A percentile compares a stretch with the other conserved stretches of the same genome.
Evolutionary conservation across 495 filamentous ascomycete species (phyloP).

Genomic region (Xylaria longipes): DNA sequence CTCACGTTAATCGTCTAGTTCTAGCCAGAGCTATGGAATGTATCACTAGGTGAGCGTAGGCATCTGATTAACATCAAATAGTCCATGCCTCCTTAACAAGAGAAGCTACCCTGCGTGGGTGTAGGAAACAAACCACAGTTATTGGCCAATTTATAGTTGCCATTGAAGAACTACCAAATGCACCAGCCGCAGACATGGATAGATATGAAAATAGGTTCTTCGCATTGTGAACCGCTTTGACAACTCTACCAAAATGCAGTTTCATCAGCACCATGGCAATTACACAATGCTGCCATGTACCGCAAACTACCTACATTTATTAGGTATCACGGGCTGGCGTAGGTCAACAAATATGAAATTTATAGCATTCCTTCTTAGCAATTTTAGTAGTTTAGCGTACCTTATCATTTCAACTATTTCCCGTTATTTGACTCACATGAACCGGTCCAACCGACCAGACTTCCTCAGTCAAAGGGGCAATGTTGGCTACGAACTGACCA

Average conservation of each 20-base stretch:
- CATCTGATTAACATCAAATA: not conserved
- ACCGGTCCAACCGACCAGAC: not conserved
- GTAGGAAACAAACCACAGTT: too few relatives aligned
- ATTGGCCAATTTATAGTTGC: too few relatives aligned
- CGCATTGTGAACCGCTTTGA: too few relatives aligned
- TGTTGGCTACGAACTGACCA: not conserved
- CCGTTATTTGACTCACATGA: not conserved
- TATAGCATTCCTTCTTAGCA: not conserved
- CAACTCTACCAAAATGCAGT: not conserved
- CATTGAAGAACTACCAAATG: too few relatives aligned
- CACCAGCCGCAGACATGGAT: too few relatives aligned
- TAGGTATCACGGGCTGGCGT: not conserved
- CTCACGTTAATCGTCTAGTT: not conserved
- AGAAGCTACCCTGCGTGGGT: not conserved
- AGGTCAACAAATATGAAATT: not conserved
- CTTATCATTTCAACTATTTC: not conserved
- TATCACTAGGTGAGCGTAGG: not conserved
- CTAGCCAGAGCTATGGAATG: not conserved
- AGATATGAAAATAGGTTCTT: too few relatives aligned
- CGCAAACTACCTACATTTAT: too few relatives aligned
- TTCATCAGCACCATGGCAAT: not conserved
- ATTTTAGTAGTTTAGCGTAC: not conserved
- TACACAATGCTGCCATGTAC: too few relatives aligned
- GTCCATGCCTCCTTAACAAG: not conserved
- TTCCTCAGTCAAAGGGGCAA: not conserved